Evolutionary conservation across 2,329 filamentous ascomycete species (phyloP).

Genomic region (Xylariaceae sp.): DNA sequence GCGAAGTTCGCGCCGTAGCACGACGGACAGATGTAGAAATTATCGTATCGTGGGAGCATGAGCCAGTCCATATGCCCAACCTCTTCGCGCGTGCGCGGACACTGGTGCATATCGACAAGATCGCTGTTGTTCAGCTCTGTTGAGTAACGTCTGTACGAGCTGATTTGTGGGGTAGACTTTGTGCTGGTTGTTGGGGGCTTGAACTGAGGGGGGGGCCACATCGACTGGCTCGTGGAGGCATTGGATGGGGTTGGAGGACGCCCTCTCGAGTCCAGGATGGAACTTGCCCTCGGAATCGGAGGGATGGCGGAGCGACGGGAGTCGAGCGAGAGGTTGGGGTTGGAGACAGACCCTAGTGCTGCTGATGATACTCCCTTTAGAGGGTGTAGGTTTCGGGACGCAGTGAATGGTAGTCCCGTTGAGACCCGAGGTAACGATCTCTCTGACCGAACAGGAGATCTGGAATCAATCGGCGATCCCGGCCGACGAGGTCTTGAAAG

Average conservation of each 20-base stretch:
- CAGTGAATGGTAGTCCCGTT: slow-evolving; percentile 19
- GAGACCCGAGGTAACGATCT: slow-evolving; percentile 25
- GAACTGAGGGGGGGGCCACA: slow-evolving; percentile 45
- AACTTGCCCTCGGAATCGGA: slow-evolving; percentile 17
- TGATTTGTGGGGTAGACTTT: slow-evolving; percentile 40
- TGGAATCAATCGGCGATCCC: slow-evolving; percentile 29
- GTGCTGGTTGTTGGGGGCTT: slow-evolving; percentile 32
- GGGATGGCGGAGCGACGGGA: slow-evolving; percentile 15
- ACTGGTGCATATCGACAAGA: slow-evolving; percentile 55
- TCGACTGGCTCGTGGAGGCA: slow-evolving; percentile 26
- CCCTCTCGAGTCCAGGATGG: slow-evolving; percentile 20
- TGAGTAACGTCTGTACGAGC: slow-evolving; percentile 49
- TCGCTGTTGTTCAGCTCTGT: slow-evolving; percentile 45
- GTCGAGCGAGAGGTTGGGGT: slow-evolving; percentile 9
- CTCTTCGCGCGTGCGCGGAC: slow-evolving; percentile 59
- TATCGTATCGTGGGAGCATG: slow-evolving; percentile 63
- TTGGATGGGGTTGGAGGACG: slow-evolving; percentile 22
- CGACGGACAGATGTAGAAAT: slow-evolving; percentile 75
- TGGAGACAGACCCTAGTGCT: slow-evolving; percentile 2
- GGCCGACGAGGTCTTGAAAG: slow-evolving; percentile 28
- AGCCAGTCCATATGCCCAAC: slow-evolving; percentile 73
- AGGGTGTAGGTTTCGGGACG: slow-evolving; percentile 20
- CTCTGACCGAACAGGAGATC: slow-evolving; percentile 20
- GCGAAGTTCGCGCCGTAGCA: slow-evolving; percentile 70
- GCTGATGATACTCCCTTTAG: slow-evolving; percentile 14